These are phyloP conservation scores for Aureoboletus auriporus DNA, from an alignment of 768 basidiomycete genomes.

Conservation along the genomic window DNA sequence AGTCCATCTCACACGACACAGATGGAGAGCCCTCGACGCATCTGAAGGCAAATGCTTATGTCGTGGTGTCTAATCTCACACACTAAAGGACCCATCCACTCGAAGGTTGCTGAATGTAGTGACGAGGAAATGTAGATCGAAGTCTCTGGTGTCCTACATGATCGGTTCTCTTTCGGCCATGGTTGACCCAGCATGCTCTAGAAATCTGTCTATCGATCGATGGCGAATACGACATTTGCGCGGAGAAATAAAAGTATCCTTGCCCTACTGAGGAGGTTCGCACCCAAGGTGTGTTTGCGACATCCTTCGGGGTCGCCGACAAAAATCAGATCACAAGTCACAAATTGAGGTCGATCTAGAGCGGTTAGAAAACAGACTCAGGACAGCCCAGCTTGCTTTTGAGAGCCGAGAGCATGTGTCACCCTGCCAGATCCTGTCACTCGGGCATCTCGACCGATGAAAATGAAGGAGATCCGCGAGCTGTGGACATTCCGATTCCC, in stretches of 20 bases:
- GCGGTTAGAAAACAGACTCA: constrained; percentile 62
- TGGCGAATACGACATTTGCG: no score
- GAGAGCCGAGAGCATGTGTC: constrained; percentile 89
- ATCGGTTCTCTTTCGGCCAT: not conserved
- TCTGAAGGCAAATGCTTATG: constrained; percentile 90
- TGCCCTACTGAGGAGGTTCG: no score
- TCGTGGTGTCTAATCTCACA: constrained; percentile 92
- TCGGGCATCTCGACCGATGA: constrained; percentile 33
- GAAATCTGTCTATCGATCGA: no score
- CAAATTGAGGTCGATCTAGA: constrained; percentile 67
- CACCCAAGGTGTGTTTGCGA: no score
- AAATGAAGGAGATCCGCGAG: constrained; percentile 35
- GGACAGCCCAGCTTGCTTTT: constrained; percentile 76
- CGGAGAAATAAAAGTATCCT: constrained; percentile 64
- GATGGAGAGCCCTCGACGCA: constrained; percentile 72
- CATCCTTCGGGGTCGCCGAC: no score
- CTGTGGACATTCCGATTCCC: constrained; percentile 9
- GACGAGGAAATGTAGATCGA: constrained; percentile 89
- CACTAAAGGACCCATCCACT: constrained; percentile 78
- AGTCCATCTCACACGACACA: constrained; percentile 23
- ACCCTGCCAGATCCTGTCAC: constrained; percentile 78
- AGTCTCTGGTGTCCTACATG: constrained; percentile 72
- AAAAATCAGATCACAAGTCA: constrained; percentile 74
- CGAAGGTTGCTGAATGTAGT: constrained; percentile 85
- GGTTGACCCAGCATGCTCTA: no score